Base-by-base conservation (phyloP, 208 protist species). In the Phytomonas serpens region DNA sequence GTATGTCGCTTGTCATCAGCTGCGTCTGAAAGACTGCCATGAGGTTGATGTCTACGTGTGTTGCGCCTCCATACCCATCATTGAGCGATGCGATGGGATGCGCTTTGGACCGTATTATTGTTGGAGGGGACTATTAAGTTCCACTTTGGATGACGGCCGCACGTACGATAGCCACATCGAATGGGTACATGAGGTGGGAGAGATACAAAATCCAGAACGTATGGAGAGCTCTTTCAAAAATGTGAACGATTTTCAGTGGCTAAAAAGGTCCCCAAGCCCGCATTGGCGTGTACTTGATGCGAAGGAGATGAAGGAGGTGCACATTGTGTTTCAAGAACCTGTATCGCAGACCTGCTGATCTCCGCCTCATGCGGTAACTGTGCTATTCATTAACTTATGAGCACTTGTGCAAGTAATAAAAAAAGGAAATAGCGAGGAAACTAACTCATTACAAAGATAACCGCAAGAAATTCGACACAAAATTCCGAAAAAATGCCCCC, bases 221-320 rank as follows among this genome's bases (percentile, higher is more conserved):
- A 80, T 78, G 29, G 74, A 75, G 68, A 57, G 68, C 29, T 77
- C 73, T 52, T 93, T 90, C 72, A 75, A 57, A n/a, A 79, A 64
- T 30, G 84, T 96, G 31, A 84, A 94, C 67, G 91, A 96, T 74
- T 96, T 96, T 73, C 89, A 93, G 73, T 94, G 91, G 89, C 77
- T 96, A 38, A 84, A 79, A 52, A 93, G 92, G 77, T 85, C 77
- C 29, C 71, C 71, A 30, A 94, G 88, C 65, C 91, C 91, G 31
- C 83, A 96, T 69, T 96, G 91, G 89, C 77, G 83, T 32, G 78
- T 90, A 1, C 47, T 96, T 31, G 65, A 64, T n/a, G 72, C 30
- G 27, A 70, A 73, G 36, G 77, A 89, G 67, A 71, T 81, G 75
- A 51, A 67, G 29, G 65, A 66, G 62, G 66, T 31, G 57, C 61